Percentiles rank a stretch among this genome's conserved stretches.
These are phyloP conservation scores for Cucumis variabilis DNA, from an alignment of 331 rosid genomes.

Conservation along the genomic window DNA sequence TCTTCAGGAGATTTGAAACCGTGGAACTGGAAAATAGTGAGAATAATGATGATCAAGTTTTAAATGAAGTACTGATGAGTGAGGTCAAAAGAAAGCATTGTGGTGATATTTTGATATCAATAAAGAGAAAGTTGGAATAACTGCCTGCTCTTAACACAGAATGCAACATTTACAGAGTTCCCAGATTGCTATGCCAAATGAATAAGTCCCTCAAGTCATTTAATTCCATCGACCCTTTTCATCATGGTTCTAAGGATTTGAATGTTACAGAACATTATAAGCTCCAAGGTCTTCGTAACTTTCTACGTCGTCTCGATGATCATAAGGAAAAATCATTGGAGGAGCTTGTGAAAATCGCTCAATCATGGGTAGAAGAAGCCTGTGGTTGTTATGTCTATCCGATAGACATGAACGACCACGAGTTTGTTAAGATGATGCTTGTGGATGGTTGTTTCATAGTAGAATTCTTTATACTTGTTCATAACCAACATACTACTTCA, in stretches of 20 bases:
- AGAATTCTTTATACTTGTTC: background rate
- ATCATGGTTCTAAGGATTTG: background rate
- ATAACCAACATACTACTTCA: no score
- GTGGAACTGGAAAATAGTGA: no score
- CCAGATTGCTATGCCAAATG: background rate
- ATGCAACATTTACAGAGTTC: background rate
- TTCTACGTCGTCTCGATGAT: background rate
- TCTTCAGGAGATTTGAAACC: no score
- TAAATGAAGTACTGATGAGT: background rate
- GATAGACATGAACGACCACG: background rate
- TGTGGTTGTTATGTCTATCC: slow-evolving; percentile 29
- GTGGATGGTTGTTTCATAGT: slow-evolving; percentile 33
- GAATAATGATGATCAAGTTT: no score
- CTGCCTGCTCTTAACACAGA: background rate
- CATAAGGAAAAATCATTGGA: no score
- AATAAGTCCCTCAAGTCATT: background rate
- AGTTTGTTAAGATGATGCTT: slow-evolving; percentile 20
- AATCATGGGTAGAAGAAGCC: background rate
- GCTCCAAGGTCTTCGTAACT: background rate
- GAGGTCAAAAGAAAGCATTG: background rate
- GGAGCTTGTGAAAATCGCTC: background rate
- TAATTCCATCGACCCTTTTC: background rate
- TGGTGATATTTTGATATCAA: background rate
- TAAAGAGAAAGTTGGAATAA: background rate
- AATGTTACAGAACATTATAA: slow-evolving; percentile 33